Percentiles rank a stretch among this genome's conserved stretches.
phyloP scores from a whole-genome alignment of 306 rosid species.

The Castanopsis chinensis region DNA sequence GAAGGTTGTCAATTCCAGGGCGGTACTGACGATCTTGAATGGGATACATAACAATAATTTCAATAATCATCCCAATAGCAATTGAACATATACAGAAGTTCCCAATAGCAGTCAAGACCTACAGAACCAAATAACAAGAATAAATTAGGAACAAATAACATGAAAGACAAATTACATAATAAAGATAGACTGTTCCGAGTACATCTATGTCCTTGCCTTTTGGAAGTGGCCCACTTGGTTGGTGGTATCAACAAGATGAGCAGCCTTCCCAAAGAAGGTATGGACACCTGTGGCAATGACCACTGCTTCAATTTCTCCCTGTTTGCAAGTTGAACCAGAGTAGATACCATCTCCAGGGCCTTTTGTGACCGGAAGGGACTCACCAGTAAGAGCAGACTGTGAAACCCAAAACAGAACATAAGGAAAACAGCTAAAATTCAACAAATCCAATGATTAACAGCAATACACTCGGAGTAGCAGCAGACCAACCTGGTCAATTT shows the following conservation, averaged over 20 bases:
- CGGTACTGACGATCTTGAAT: constrained; percentile 88
- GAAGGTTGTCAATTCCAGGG: constrained; percentile 96
- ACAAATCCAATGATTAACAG: background rate
- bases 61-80: constrained; percentile 90
- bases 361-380: constrained; percentile 93
- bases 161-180: background rate
- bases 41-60: constrained; percentile 94
- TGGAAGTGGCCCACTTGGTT: constrained; percentile 99
- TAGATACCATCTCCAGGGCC: constrained; percentile 97
- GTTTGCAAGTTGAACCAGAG: constrained; percentile 98
- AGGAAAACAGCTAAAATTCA: background rate
- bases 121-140: constrained; percentile 11
- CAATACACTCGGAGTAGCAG: background rate
- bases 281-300: constrained; percentile 98
- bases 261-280: constrained; percentile 97
- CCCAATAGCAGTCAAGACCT: constrained; percentile 98
- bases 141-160: constrained; percentile 14
- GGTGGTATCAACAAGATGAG: constrained; percentile 94
- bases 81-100: constrained; percentile 98
- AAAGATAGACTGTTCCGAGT: background rate
- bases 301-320: constrained; percentile 97
- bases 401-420: constrained; percentile 28
- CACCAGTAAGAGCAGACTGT: constrained; percentile 97
- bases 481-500: constrained; percentile 80
- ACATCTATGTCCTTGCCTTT: constrained; percentile 47